Base-by-base conservation (phyloP, 495 filamentous ascomycete genomes). In the Rostrohypoxylon terebratum region DNA sequence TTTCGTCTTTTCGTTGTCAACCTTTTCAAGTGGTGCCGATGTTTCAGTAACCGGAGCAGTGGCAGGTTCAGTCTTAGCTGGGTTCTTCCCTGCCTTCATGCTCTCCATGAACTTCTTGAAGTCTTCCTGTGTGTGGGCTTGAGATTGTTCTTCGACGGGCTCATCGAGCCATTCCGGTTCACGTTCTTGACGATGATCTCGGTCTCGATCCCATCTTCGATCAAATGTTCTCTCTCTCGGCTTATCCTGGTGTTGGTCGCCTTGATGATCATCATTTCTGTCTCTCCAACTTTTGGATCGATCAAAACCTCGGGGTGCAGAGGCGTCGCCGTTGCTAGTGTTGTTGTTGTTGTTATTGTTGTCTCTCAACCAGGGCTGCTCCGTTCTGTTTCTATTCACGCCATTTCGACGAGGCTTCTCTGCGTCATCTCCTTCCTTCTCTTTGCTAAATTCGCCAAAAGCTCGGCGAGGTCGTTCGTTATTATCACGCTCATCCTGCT, bases 81-180 rank as follows among this genome's bases (percentile, higher is more conserved):
- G 80, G 64, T 76, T 83, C 80, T 78, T 80, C 57, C 78, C 81
- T 28, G 90, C 89, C 78, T 95, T 97, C 94, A 97, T 96, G 55
- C 83, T 84, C 71, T 96, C 93, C 82, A 98, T 97, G 89, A 96
- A 99, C 66, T 91, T 91, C 80, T 97, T 91, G 78, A 99, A 98
- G 62, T 98, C 94, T 75, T 96, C 94, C 75, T 92, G 90, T 9
- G 92, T 97, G 76, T 92, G 92, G 16, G 85, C 89, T 63, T 89
- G 88, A 48, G 85, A 78, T 68, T 90, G 90, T 55, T 90, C 87
- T 54, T 91, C 92, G 42, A 88, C 88, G 36, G 89, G 90, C 63
- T 92, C 89, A 77, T 96, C 93, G 80, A 95, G 81, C 92, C 92
- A 94, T 77, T 96, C 94, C 40, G 92, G 93, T 55, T 97, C 93